Conservation (phyloP, 345 rosid genomes). For the Populus davidiana region DNA sequence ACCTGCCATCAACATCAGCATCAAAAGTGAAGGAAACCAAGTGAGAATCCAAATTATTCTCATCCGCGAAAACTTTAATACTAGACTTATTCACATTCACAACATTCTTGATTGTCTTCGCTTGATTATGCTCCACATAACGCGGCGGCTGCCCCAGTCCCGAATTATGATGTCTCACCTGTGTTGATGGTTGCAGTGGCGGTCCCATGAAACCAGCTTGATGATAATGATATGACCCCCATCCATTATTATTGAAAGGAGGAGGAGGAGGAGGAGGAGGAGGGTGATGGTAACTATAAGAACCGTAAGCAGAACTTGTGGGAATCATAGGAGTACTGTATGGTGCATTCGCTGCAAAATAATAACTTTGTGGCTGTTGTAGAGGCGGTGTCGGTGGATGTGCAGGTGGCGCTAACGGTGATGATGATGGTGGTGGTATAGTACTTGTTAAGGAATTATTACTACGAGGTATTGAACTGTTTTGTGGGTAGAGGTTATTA, state of each 20-base stretch:
- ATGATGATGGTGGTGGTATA: background rate
- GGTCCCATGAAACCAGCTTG: constrained; percentile 4
- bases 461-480: background rate
- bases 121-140: constrained; percentile 37
- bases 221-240: background rate
- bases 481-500: background rate
- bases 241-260: background rate
- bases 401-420: too few relatives aligned
- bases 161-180: background rate
- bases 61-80: constrained; percentile 33
- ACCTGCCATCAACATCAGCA: constrained; percentile 53
- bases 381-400: background rate
- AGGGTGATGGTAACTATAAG: background rate
- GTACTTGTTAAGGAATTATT: background rate
- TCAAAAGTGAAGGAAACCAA: constrained; percentile 51
- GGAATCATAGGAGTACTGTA: constrained; percentile 4
- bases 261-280: constrained; percentile 2
- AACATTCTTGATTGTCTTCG: constrained; percentile 42
- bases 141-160: constrained; percentile 11
- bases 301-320: background rate
- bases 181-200: background rate
- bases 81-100: constrained; percentile 44
- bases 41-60: constrained; percentile 26
- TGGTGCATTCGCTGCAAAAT: background rate
- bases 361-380: constrained; percentile 1